A percentile compares a stretch with the other conserved stretches of the same genome.
phyloP scores from a whole-genome alignment of 371 early-diverging fungal species.

The Mycotypha africana region DNA sequence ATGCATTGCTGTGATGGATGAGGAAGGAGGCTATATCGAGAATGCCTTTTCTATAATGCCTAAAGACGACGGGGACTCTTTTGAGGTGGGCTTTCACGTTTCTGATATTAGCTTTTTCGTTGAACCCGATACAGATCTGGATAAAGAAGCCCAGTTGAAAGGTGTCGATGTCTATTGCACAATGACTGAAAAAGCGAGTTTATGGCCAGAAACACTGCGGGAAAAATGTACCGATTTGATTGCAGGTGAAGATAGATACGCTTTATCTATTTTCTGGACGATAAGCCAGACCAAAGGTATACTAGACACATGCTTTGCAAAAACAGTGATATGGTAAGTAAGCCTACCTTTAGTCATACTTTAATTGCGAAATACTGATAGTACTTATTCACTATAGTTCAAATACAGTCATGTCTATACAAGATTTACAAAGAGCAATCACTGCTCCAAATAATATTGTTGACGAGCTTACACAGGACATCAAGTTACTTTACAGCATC shows the following conservation, averaged over 20 bases:
- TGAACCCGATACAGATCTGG: constrained; percentile 74
- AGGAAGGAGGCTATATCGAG: constrained; percentile 4
- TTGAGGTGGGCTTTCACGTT: constrained; percentile 91
- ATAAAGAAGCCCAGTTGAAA: constrained; percentile 84
- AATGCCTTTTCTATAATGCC: constrained; percentile 3
- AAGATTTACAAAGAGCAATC: constrained; percentile 25
- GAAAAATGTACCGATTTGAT: constrained; percentile 49
- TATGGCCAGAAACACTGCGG: constrained; percentile 89
- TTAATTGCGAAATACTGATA: too few species aligned
- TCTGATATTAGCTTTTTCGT: constrained; percentile 98
- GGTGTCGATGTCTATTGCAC: constrained; percentile 92
- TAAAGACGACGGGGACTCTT: not conserved
- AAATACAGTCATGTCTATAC: constrained; percentile 69
- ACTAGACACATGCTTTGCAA: constrained; percentile 59
- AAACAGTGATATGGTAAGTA: constrained; percentile 73
- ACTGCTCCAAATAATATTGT: not conserved
- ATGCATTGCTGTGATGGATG: constrained; percentile 43
- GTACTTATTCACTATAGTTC: constrained; percentile 25
- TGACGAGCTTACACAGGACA: not conserved
- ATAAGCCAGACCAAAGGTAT: constrained; percentile 60
- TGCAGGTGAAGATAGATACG: constrained; percentile 46
- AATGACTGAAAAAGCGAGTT: constrained; percentile 72
- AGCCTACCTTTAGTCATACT: too few species aligned
- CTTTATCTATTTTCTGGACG: constrained; percentile 88
- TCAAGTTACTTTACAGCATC: constrained; percentile 12